These are phyloP conservation scores for Amanita pallidorosea DNA, from an alignment of 768 basidiomycete genomes.

Conservation along the genomic window DNA sequence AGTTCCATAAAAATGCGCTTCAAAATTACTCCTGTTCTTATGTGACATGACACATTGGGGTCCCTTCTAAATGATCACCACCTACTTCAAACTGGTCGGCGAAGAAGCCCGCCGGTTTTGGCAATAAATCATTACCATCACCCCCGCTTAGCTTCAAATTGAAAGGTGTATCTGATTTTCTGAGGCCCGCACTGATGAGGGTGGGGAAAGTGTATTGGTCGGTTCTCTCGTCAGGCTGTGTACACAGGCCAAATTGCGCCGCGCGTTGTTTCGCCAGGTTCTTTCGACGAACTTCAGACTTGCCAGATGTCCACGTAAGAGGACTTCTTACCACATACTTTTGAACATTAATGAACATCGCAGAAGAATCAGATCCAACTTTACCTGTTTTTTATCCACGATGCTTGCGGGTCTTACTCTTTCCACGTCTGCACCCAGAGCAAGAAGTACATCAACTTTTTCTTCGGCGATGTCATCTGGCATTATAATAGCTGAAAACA, in stretches of 20 bases:
- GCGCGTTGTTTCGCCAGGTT: slow-evolving; percentile 84
- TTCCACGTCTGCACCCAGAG: slow-evolving; percentile 84
- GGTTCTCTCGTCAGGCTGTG: slow-evolving; percentile 9
- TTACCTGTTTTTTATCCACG: slow-evolving; percentile 89
- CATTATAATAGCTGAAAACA: slow-evolving; percentile 60
- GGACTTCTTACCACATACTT: slow-evolving; percentile 54
- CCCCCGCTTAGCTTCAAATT: slow-evolving; percentile 19
- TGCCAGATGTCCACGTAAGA: not conserved
- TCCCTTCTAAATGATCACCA: not conserved
- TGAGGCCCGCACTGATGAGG: slow-evolving; percentile 41
- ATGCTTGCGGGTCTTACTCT: slow-evolving; percentile 91
- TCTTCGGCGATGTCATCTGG: slow-evolving; percentile 86
- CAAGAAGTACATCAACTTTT: slow-evolving; percentile 75
- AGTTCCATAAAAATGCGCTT: slow-evolving; percentile 82
- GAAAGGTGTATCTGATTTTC: slow-evolving; percentile 33
- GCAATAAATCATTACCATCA: slow-evolving; percentile 29
- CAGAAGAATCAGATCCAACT: slow-evolving; percentile 8
- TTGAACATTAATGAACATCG: not conserved
- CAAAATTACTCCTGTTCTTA: slow-evolving; percentile 81
- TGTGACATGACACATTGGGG: not conserved
- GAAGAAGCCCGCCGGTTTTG: slow-evolving; percentile 74
- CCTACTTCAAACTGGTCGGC: slow-evolving; percentile 87
- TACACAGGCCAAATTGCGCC: slow-evolving; percentile 48
- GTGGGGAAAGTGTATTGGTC: slow-evolving; percentile 27
- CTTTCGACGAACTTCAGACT: slow-evolving; percentile 23